phyloP scores from a whole-genome alignment of 371 early-diverging fungal genomes.

The Apophysomyces trapeziformis region DNA sequence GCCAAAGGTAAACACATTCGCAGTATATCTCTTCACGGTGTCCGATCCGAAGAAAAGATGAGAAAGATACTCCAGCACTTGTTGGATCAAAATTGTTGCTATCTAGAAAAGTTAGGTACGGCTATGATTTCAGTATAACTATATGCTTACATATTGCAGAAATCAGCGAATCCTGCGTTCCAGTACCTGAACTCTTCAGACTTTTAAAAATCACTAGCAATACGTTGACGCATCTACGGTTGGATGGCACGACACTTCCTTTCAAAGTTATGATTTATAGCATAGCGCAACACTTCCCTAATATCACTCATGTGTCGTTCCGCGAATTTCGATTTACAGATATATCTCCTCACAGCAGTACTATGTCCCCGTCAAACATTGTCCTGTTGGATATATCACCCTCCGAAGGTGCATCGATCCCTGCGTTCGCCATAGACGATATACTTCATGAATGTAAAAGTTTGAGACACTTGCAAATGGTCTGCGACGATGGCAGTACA shows the following conservation, averaged over 20 bases:
- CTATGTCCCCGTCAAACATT: background rate
- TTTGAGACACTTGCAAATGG: constrained; percentile 10
- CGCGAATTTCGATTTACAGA: constrained; percentile 9
- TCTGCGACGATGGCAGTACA: background rate
- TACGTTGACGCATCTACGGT: constrained; percentile 21
- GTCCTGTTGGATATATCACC: background rate
- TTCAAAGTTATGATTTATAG: constrained; percentile 11
- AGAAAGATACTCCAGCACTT: constrained; percentile 24
- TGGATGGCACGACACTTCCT: constrained; percentile 19
- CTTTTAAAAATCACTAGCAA: constrained; percentile 32
- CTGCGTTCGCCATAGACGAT: background rate
- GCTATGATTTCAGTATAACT: background rate
- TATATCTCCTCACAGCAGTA: constrained; percentile 1
- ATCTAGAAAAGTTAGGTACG: constrained; percentile 38
- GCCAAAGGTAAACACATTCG: constrained; percentile 35
- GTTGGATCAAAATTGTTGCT: constrained; percentile 36
- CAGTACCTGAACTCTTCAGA: constrained; percentile 12
- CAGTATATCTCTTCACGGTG: constrained; percentile 18
- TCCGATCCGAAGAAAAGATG: constrained; percentile 14
- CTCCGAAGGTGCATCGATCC: background rate
- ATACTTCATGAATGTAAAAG: constrained; percentile 10
- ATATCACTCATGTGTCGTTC: constrained; percentile 26
- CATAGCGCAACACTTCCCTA: constrained; percentile 15
- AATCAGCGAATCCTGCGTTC: constrained; percentile 24
- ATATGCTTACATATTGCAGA: constrained; percentile 19